Percentiles rank a stretch among this genome's conserved stretches.
phyloP scores from a whole-genome alignment of 179 eudicot genomes.

The Vitellaria paradoxa region DNA sequence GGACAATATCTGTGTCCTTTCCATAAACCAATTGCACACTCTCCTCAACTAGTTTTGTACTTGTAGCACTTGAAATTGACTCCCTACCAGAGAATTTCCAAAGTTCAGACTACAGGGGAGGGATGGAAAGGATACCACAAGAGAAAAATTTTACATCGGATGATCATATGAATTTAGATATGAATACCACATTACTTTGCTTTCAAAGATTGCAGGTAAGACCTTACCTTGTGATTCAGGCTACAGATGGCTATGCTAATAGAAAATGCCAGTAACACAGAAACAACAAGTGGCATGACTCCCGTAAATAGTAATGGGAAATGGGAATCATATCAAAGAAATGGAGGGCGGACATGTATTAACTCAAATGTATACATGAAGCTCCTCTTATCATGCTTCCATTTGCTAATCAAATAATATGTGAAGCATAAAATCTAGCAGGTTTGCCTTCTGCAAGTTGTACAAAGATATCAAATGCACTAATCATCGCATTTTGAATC shows the following conservation, averaged over 20 bases:
- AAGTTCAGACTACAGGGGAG: background rate
- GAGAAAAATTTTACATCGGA: background rate
- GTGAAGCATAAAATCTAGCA: background rate
- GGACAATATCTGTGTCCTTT: constrained; percentile 59
- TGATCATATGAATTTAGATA: background rate
- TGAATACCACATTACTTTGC: too few relatives aligned
- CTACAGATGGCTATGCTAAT: background rate
- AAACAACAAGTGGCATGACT: background rate
- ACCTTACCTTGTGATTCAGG: background rate
- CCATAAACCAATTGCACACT: constrained; percentile 77
- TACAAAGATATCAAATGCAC: background rate
- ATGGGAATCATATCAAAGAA: background rate
- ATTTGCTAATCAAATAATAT: background rate
- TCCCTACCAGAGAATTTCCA: constrained; percentile 46
- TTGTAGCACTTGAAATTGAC: constrained; percentile 86
- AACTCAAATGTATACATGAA: background rate
- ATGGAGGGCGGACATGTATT: background rate
- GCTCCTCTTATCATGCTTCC: background rate
- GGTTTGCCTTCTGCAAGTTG: background rate
- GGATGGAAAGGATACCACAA: too few relatives aligned
- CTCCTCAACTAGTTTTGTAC: constrained; percentile 68
- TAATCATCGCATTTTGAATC: background rate
- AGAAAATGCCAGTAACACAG: background rate
- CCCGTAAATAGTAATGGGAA: background rate
- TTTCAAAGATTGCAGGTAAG: background rate